phyloP scores from a whole-genome alignment of 1,284 basidiomycete species.

The Moesziomyces parantarcticus region DNA sequence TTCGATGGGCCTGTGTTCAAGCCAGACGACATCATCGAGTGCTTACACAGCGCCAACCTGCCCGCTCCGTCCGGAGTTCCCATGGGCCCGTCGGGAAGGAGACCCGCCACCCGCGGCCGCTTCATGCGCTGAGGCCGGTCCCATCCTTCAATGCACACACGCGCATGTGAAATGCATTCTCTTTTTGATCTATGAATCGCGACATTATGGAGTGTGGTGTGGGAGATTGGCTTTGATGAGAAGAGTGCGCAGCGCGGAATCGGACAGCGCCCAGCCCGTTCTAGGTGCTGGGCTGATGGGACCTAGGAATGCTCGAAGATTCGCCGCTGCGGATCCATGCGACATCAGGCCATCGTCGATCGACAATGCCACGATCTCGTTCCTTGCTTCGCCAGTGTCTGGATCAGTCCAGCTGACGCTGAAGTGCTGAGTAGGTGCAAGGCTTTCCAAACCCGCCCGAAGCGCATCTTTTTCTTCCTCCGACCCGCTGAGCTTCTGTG shows the following conservation, averaged over 20 bases:
- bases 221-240: conserved; percentile 14
- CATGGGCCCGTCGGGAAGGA: not conserved
- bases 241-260: conserved; percentile 9
- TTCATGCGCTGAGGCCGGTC: conserved; percentile 8
- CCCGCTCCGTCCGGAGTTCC: conserved; percentile 14
- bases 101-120: conserved; percentile 11
- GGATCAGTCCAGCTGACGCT: conserved; percentile 6
- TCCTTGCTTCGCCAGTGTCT: not conserved
- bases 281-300: not conserved
- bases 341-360: conserved; percentile 18
- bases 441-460: conserved; percentile 6
- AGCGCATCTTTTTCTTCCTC: not conserved
- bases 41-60: conserved; percentile 44
- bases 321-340: conserved; percentile 12
- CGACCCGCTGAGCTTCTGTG: not conserved
- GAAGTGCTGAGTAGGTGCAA: conserved; percentile 22
- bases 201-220: not conserved
- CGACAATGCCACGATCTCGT: conserved; percentile 7
- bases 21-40: conserved; percentile 56
- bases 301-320: conserved; percentile 7
- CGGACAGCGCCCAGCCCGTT: conserved; percentile 14
- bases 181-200: not conserved
- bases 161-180: not conserved
- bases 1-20: conserved; percentile 56
- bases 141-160: no score